Conservation (phyloP, 306 rosid species). For the Castanea crenata region DNA sequence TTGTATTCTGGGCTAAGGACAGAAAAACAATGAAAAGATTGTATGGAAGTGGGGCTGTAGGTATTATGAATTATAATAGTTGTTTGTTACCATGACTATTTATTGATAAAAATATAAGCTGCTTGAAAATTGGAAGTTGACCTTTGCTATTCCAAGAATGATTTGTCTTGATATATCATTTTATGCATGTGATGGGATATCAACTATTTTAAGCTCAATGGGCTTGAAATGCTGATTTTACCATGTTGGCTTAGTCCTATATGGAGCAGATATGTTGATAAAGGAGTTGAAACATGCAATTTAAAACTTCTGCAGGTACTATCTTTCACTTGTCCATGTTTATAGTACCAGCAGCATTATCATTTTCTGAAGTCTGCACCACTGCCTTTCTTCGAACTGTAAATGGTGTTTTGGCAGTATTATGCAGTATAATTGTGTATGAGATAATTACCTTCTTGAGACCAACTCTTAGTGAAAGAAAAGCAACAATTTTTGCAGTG, state of each 20-base stretch:
- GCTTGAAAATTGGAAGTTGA: too few relatives aligned
- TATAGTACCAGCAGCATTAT: conserved; percentile 32
- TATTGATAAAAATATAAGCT: neutral
- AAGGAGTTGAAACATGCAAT: conserved; percentile 32
- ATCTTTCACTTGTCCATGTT: conserved; percentile 87
- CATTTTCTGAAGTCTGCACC: conserved; percentile 69
- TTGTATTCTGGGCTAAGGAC: neutral
- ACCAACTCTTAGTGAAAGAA: conserved; percentile 64
- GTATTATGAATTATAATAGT: neutral
- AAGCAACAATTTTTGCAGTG: conserved; percentile 55
- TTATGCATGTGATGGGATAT: neutral
- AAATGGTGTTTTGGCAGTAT: conserved; percentile 64
- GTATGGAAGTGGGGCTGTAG: neutral
- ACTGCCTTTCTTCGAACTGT: conserved; percentile 59
- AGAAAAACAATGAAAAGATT: neutral
- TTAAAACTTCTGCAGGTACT: conserved; percentile 72
- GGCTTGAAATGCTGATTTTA: too few relatives aligned
- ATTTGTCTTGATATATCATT: neutral
- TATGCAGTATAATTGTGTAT: conserved; percentile 62
- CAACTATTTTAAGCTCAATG: neutral
- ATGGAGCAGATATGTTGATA: neutral
- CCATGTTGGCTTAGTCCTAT: neutral
- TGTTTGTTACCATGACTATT: neutral
- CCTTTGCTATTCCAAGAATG: neutral
- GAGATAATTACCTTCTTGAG: conserved; percentile 69